A percentile compares a stretch with the other conserved stretches of the same genome.
Evolutionary conservation across 139 green algal species (phyloP).

Genomic region (Coccomyxa sp.): DNA sequence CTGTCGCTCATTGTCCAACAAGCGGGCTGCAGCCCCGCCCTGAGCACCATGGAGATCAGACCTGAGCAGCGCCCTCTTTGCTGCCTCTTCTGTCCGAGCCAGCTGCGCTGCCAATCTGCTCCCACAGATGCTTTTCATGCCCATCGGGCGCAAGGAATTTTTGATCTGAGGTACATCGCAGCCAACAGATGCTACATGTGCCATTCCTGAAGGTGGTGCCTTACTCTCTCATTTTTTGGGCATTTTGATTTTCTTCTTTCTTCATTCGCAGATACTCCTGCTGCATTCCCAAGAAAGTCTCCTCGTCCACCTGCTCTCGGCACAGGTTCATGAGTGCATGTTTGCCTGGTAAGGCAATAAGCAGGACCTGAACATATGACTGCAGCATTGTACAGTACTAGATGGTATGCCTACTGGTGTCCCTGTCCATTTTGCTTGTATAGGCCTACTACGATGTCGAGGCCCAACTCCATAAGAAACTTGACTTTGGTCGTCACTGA

Average conservation of each 20-base stretch:
- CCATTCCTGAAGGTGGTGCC: background rate
- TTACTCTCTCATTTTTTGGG: conserved; percentile 32
- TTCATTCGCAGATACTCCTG: conserved; percentile 27
- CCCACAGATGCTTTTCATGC: background rate
- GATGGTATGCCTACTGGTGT: background rate
- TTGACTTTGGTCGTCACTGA: background rate
- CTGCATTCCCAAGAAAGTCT: conserved; percentile 26
- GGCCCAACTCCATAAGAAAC: background rate
- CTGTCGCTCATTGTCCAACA: conserved; percentile 58
- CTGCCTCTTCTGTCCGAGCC: conserved; percentile 66
- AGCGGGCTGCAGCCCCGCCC: conserved; percentile 51
- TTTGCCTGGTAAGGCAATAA: no score
- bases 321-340: background rate
- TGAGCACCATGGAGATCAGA: conserved; percentile 35
- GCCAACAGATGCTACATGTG: background rate
- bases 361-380: no score
- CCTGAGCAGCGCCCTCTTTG: conserved; percentile 61
- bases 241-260: conserved; percentile 16
- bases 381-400: background rate
- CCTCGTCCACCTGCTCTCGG: conserved; percentile 20
- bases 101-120: conserved; percentile 68
- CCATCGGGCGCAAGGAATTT: background rate
- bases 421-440: background rate
- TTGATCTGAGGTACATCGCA: background rate
- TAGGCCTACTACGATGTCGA: background rate